Conservation (phyloP, 495 filamentous ascomycete species). For the Emericellopsis terricola region DNA sequence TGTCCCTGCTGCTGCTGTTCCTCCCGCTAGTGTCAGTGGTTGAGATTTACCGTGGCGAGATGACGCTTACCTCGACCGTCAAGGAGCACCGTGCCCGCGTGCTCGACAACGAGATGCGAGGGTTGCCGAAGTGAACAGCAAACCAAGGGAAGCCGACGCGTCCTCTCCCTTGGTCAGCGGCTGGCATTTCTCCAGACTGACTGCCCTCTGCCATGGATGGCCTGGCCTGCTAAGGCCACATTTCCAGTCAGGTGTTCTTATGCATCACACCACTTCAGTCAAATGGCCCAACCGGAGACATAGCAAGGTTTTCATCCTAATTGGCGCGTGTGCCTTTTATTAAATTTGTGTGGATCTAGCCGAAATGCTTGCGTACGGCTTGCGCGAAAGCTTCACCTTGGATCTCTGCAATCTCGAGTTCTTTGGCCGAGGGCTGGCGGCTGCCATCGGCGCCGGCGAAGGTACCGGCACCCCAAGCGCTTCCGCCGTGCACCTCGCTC, state of each 20-base stretch:
- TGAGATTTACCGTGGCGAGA: constrained; percentile 36
- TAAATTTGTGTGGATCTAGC: constrained; percentile 94
- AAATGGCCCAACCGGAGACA: no score
- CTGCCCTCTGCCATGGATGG: no score
- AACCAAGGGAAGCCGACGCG: no score
- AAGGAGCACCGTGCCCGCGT: constrained; percentile 10
- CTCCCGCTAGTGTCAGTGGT: constrained; percentile 33
- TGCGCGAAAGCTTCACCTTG: constrained; percentile 85
- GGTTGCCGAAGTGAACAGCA: no score
- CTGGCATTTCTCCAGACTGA: no score
- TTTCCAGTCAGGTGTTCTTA: no score
- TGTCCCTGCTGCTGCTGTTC: constrained; percentile 32
- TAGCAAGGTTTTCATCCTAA: no score
- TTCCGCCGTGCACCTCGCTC: constrained; percentile 64
- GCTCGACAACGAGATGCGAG: constrained; percentile 7
- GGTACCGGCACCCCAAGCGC: constrained; percentile 88
- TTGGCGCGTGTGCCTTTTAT: no score
- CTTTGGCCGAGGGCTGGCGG: constrained; percentile 54
- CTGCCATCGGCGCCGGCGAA: constrained; percentile 68
- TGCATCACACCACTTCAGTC: no score
- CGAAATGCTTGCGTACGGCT: constrained; percentile 51
- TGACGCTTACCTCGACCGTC: constrained; percentile 18
- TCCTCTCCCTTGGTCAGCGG: constrained; percentile 1
- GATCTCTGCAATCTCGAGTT: constrained; percentile 57
- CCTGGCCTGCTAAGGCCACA: no score